These are phyloP conservation scores for Salix udensis DNA, from an alignment of 345 rosid genomes.

Conservation along the genomic window DNA sequence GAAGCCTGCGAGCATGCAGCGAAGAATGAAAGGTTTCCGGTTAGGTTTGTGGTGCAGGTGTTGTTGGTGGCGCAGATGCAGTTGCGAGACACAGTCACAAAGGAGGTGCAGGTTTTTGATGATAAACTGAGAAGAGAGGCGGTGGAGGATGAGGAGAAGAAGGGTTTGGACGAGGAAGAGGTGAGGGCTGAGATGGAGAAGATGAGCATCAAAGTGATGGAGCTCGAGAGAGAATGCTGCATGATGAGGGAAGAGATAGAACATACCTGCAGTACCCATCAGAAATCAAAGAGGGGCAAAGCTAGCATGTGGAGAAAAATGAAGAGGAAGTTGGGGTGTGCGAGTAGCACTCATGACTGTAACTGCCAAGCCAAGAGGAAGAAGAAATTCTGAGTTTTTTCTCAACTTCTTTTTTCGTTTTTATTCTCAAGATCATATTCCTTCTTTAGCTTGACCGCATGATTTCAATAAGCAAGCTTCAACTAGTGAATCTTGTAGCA, in stretches of 20 bases:
- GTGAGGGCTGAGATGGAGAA: slow-evolving; percentile 44
- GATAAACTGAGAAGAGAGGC: slow-evolving; percentile 20
- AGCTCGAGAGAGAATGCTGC: slow-evolving; percentile 49
- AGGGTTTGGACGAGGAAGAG: slow-evolving; percentile 30
- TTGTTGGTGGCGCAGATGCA: slow-evolving; percentile 55
- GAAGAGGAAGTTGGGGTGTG: slow-evolving; percentile 90
- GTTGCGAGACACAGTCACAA: slow-evolving; percentile 45
- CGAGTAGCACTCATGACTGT: slow-evolving; percentile 38
- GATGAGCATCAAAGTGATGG: slow-evolving; percentile 61
- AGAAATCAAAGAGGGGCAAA: slow-evolving; percentile 36
- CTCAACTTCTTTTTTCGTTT: background rate
- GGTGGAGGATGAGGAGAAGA: slow-evolving; percentile 11
- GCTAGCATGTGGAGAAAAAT: slow-evolving; percentile 61
- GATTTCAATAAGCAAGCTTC: background rate
- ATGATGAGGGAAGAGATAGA: slow-evolving; percentile 51
- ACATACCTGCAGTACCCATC: slow-evolving; percentile 16
- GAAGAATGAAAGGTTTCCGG: slow-evolving; percentile 57
- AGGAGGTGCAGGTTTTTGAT: slow-evolving; percentile 27
- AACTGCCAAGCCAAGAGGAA: slow-evolving; percentile 51
- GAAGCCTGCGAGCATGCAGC: slow-evolving; percentile 63
- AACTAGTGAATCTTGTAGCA: background rate
- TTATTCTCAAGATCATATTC: background rate
- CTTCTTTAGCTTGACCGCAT: background rate
- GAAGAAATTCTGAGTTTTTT: slow-evolving; percentile 28
- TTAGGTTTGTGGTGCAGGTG: slow-evolving; percentile 54